Evolutionary conservation across 1,139 yeast genomes (phyloP).

Genomic region (Meyerozyma sp.): DNA sequence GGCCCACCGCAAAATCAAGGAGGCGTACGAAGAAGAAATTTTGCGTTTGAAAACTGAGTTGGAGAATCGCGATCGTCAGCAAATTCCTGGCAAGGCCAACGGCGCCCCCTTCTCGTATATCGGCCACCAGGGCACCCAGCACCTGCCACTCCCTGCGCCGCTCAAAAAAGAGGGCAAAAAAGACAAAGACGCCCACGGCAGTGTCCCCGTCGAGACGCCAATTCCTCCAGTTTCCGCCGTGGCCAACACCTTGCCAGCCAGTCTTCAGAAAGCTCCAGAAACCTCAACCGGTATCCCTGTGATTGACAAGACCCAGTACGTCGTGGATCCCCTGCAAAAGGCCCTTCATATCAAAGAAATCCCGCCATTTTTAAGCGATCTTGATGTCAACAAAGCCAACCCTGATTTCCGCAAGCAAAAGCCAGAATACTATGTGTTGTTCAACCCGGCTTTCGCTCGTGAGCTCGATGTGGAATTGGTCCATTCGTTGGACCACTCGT

Average conservation of each 20-base stretch:
- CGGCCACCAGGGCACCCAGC: slow-evolving; percentile 10
- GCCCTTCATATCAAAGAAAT: slow-evolving; percentile 65
- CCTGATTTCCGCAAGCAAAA: slow-evolving; percentile 79
- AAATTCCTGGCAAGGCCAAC: slow-evolving; percentile 9
- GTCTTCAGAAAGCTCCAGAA: slow-evolving; percentile 17
- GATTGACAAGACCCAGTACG: slow-evolving; percentile 38
- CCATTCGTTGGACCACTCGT: slow-evolving; percentile 85
- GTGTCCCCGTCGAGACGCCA: neutral
- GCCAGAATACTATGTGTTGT: slow-evolving; percentile 83
- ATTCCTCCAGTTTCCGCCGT: slow-evolving; percentile 2
- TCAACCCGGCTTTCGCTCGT: slow-evolving; percentile 74
- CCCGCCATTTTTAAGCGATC: slow-evolving; percentile 76
- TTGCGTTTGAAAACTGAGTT: slow-evolving; percentile 79
- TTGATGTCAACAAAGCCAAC: slow-evolving; percentile 75
- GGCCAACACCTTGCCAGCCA: slow-evolving; percentile 3
- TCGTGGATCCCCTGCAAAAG: slow-evolving; percentile 38
- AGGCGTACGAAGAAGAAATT: slow-evolving; percentile 92
- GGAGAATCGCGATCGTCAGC: slow-evolving; percentile 65
- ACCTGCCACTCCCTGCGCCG: slow-evolving; percentile 11
- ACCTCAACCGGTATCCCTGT: slow-evolving; percentile 33
- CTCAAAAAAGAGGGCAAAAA: slow-evolving; percentile 10
- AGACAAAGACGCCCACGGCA: neutral
- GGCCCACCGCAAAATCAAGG: slow-evolving; percentile 93
- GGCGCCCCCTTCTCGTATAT: slow-evolving; percentile 11
- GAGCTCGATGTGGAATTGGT: slow-evolving; percentile 81